Base-by-base conservation (phyloP, 768 basidiomycete genomes). In the Dioszegia crocea region DNA sequence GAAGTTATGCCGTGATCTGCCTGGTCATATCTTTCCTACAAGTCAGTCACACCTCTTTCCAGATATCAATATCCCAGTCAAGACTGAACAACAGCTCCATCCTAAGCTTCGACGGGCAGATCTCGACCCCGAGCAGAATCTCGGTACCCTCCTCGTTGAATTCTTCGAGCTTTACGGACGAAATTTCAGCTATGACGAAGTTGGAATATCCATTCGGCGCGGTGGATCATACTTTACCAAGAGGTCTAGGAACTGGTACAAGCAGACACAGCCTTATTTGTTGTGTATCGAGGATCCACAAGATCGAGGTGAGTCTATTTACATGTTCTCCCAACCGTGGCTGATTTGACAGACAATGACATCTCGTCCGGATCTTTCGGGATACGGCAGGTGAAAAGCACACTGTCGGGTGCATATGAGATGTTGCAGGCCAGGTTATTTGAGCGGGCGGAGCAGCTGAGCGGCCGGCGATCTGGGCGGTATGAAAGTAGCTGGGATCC, bases 131-230 rank as follows among this genome's bases (percentile, higher is more conserved):
- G 84, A 86, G 64, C 81, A 83, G 67, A 98, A 98, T 70, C 81
- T 98, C 10, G 96, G 96, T 1, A 88, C 93, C n/a, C 79, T 99
- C 55, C 82, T 96, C 44, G 84, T 97, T 81, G 96, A 99, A 77
- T 97, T 98, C 74, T 96, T 98, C 71, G 93, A 98, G 80, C 81
- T 94, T 12, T 98, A 98, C 75, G 94, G 93, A 16, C 80, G 82
- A 48, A 85, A 85, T 75, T 98, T 97, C 83, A 92, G 93, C 76
- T 96, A 91, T 66, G 84, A 87, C 54, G 85, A 89, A 70, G 85
- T 87, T 17, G 94, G 94, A 9, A 89, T 99, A 63, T 91, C 90
- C 12, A 75, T 98, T 21, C 82, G 87, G 39, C 83, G 89, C 33
- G 90, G 92, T 2, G 96, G 96, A 17, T 85, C 83, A 30, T 98